Percentiles rank a stretch among this genome's conserved stretches.
These are phyloP conservation scores for Begonia fuchsioides DNA, from an alignment of 306 rosid genomes.

Conservation along the genomic window DNA sequence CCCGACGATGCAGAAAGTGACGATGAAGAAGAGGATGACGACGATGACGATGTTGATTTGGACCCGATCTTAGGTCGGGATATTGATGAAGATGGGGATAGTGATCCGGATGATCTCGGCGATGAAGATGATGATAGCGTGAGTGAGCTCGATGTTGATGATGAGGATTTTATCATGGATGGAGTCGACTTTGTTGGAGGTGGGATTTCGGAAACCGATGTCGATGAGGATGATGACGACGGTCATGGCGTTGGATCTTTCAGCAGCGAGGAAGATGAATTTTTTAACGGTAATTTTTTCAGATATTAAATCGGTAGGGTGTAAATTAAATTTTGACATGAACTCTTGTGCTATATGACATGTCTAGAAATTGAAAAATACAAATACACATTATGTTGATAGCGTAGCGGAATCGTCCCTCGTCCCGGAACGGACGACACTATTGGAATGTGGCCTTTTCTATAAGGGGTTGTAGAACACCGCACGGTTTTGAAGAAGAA, in stretches of 20 bases:
- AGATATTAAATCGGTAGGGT: slow-evolving; percentile 36
- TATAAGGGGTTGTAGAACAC: no score
- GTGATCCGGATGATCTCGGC: slow-evolving; percentile 66
- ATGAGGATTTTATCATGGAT: slow-evolving; percentile 59
- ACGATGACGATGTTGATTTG: slow-evolving; percentile 20
- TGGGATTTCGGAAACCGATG: slow-evolving; percentile 60
- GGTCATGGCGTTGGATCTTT: slow-evolving; percentile 38
- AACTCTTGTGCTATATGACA: no score
- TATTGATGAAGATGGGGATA: slow-evolving; percentile 63
- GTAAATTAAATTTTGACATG: background rate
- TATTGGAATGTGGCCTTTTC: slow-evolving; percentile 30
- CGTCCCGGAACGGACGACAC: slow-evolving; percentile 53
- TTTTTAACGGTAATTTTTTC: slow-evolving; percentile 26
- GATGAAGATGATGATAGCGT: slow-evolving; percentile 44
- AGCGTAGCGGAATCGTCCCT: slow-evolving; percentile 58
- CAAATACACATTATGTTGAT: no score
- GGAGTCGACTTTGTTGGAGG: slow-evolving; percentile 51
- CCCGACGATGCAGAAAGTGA: slow-evolving; percentile 95
- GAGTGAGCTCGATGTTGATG: slow-evolving; percentile 50
- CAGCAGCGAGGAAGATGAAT: slow-evolving; percentile 77
- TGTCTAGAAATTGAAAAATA: no score
- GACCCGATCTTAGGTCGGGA: slow-evolving; percentile 59
- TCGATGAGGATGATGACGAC: slow-evolving; percentile 45
- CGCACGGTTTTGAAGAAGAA: no score
- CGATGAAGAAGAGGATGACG: slow-evolving; percentile 76